Conservation (phyloP, 345 rosid species). For the Syzygium grande region DNA sequence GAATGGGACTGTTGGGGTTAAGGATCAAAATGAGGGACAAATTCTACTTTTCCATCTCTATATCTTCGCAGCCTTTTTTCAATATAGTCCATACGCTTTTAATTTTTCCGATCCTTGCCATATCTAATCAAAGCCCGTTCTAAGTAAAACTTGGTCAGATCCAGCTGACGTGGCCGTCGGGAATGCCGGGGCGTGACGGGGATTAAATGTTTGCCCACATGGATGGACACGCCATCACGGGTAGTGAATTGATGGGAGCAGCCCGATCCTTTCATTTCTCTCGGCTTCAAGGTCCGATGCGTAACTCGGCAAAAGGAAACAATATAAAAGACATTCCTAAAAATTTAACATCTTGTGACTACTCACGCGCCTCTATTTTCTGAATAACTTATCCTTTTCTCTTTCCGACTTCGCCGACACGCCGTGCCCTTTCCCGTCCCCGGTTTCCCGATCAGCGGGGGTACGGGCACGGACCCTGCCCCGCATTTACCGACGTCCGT, state of each 20-base stretch:
- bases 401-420: background rate
- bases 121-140: background rate
- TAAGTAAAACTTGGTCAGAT: background rate
- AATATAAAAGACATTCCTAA: background rate
- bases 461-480: fast-evolving
- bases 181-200: background rate
- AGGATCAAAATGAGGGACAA: background rate
- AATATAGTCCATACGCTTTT: background rate
- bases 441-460: background rate
- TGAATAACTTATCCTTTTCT: background rate
- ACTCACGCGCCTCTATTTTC: background rate
- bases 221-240: background rate
- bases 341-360: background rate
- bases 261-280: background rate
- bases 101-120: background rate
- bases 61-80: background rate
- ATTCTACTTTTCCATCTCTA: background rate
- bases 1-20: background rate
- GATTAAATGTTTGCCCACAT: background rate
- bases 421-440: fast-evolving
- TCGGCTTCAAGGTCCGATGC: background rate
- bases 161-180: background rate
- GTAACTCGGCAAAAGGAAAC: fast-evolving
- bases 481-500: background rate
- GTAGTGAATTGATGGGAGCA: background rate